phyloP scores from a whole-genome alignment of 148 eudicot species.

The Vaccinium macrocarpon region DNA sequence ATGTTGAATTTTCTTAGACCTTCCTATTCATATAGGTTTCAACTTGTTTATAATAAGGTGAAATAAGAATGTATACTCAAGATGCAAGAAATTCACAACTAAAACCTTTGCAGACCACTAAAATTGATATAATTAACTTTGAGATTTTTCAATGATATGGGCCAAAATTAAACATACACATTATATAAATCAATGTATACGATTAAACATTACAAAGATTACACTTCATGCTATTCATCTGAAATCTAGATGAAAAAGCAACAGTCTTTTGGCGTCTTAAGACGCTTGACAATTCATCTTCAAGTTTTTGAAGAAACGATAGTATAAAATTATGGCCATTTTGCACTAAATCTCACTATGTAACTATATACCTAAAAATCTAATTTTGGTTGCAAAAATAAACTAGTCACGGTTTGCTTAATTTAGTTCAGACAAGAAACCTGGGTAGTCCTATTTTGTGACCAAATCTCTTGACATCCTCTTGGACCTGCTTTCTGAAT shows the following conservation, averaged over 20 bases:
- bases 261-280: background rate
- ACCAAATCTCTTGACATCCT: conserved; percentile 66
- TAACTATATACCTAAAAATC: background rate
- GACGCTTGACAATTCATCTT: background rate
- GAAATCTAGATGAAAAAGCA: background rate
- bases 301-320: background rate
- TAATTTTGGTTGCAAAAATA: background rate
- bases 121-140: background rate
- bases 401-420: background rate
- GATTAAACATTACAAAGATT: background rate
- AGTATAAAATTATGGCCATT: background rate
- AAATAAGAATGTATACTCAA: too few species aligned
- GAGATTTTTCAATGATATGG: background rate
- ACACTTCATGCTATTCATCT: background rate
- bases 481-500: conserved; percentile 67
- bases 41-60: background rate
- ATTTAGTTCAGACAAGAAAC: conserved; percentile 35
- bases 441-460: conserved; percentile 74
- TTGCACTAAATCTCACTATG: background rate
- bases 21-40: too few species aligned
- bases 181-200: background rate
- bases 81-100: background rate
- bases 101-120: background rate
- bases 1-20: too few species aligned
- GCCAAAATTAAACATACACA: background rate